Evolutionary conservation across 2,329 filamentous ascomycete species (phyloP).

Genomic region (Samsoniella hepiali): DNA sequence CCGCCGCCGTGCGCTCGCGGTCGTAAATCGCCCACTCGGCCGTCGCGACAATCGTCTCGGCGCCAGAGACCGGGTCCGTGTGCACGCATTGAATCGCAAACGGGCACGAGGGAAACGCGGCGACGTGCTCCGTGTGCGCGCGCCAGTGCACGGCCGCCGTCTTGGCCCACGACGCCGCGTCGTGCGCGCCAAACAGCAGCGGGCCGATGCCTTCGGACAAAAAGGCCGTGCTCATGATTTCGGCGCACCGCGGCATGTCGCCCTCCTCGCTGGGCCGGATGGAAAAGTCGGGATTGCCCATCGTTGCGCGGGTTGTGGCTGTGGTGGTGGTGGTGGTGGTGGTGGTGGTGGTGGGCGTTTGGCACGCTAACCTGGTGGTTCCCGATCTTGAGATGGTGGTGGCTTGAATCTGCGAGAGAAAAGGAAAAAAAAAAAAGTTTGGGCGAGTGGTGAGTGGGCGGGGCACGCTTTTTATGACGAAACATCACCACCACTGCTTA

Average conservation of each 20-base stretch:
- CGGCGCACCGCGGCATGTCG: conserved; percentile 16
- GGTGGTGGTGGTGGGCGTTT: background rate
- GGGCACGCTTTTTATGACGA: background rate
- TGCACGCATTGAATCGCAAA: conserved; percentile 19
- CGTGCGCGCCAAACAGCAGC: conserved; percentile 2
- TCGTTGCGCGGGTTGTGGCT: background rate
- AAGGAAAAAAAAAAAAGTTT: no score
- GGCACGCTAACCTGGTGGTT: background rate
- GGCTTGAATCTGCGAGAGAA: no score
- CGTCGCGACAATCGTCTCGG: conserved; percentile 5
- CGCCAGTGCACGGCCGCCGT: background rate
- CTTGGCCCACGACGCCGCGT: background rate
- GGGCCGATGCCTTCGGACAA: background rate
- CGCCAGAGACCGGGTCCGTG: conserved; percentile 1
- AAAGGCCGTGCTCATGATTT: conserved; percentile 14
- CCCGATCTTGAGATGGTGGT: no score
- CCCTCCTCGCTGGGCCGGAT: conserved; percentile 3
- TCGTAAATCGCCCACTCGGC: conserved; percentile 18
- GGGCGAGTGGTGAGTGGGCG: no score
- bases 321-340: background rate
- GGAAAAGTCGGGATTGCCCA: conserved; percentile 11
- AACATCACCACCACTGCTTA: background rate
- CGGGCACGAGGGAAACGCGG: conserved; percentile 13
- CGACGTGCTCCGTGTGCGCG: conserved; percentile 7
- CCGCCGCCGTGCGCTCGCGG: conserved; percentile 9